Base-by-base conservation (phyloP, 192 early-diverging fungal genomes). In the Coemansia umbellata region DNA sequence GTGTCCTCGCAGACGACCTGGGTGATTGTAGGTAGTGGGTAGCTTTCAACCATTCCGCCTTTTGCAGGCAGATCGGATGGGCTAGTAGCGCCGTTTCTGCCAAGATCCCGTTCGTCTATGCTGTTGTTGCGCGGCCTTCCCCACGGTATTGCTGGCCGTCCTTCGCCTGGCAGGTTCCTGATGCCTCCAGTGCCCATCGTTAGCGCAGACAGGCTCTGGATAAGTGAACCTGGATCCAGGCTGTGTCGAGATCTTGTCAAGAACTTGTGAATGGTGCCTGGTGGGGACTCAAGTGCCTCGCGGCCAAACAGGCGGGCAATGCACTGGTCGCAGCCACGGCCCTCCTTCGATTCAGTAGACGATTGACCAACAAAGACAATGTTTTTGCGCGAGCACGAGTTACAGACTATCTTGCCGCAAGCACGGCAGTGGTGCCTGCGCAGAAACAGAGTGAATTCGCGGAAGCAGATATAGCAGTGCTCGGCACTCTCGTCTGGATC, bases 391-490 rank as follows among this genome's bases (percentile, higher is more conserved):
- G 85, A 86, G 50, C 85, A 86, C 26, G 67, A 53, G 54, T 85
- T 81, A 66, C 90, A 92, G n/a, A 89, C 87, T 17, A 92, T 78
- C 50, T 84, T 84, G 17, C 90, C 90, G 56, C 90, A 92, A 1
- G 81, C 81, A 19, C 90, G 80, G 59, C 88, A 89, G 55, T 92
- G 88, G 62, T 90, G 88, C 58, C 82, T 84, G 3, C 89, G 80
- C 50, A 79, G 49, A 28, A 87, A 82, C 31, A 90, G 41, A 3
- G 80, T 78, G 59, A 92, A 92, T 15, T 78, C 82, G 35, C 84
- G 78, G 28, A 66, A 63, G 63, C 90, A 92, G 31, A 89, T 82
- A 76, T 87, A 85, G 59, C 90, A 92, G 3, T 59, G 33, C 4
- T 70, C 69, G 6, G 85, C 68, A 48, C 66, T 65, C 50, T 84